These are phyloP conservation scores for Acanthamoeba healyi DNA, from an alignment of 208 protist species.

Conservation along the genomic window DNA sequence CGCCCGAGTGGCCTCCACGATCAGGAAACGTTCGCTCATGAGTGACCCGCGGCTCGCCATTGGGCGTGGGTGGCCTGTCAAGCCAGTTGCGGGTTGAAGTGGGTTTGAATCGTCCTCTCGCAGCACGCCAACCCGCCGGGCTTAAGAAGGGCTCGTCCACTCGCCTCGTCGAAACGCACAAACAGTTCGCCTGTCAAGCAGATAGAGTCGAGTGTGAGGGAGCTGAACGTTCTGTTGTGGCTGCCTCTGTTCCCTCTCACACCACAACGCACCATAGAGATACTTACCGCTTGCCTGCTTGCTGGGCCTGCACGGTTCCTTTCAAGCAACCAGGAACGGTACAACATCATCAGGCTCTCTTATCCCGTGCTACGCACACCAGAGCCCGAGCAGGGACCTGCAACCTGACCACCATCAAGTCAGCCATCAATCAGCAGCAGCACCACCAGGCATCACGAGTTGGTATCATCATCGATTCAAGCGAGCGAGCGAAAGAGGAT, in stretches of 20 bases:
- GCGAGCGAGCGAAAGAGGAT: not conserved
- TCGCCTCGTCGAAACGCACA: not conserved
- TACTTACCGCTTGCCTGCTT: no score
- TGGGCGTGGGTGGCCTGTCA: not conserved
- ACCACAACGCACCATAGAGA: no score
- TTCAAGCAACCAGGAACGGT: not conserved
- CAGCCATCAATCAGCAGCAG: not conserved
- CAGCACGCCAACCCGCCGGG: not conserved
- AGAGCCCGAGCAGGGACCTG: not conserved
- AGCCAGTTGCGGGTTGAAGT: not conserved
- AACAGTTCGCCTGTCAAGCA: not conserved
- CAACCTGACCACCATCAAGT: not conserved
- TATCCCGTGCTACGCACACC: not conserved
- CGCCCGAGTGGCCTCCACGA: slow-evolving; percentile 5
- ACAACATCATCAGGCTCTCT: not conserved
- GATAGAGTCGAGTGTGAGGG: not conserved
- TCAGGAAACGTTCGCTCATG: not conserved
- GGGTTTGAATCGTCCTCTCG: not conserved
- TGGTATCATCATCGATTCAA: not conserved
- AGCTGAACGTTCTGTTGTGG: no score
- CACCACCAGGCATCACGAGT: not conserved
- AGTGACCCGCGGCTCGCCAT: not conserved
- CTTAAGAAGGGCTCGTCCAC: not conserved
- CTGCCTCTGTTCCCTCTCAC: not conserved
- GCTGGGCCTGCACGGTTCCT: no score